Base-by-base conservation (phyloP, 345 rosid genomes). In the Salix suchowensis region DNA sequence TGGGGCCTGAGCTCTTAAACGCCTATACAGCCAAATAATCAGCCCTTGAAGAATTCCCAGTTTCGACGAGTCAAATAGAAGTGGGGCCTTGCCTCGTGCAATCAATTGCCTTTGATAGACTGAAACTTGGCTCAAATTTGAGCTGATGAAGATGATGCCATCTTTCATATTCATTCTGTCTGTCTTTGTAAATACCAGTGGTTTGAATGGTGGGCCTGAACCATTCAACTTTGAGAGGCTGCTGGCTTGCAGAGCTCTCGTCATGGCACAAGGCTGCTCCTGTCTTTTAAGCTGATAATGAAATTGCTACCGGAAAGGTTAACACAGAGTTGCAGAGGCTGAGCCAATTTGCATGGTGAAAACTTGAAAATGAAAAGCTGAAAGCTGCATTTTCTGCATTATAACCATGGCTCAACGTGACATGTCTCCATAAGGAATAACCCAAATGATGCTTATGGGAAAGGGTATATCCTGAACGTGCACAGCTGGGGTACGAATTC, bases 391-490 rank as follows among this genome's bases (percentile, higher is more conserved):
- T 58, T 58, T 58, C 28, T 58, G 4, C 62, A 58, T 1, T n/a
- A 58, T n/a, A 4, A 58, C 23, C 3, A 58, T 10, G 28, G 62
- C 11, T 23, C 28, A 55, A n/a, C 62, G 32, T 28, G 70, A 64
- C 61, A 13, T 37, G 15, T 58, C 37, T 34, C 0, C 9, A 23
- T 32, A 36, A 48, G 36, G 16, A 70, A 46, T 72, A 58, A 72
- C 7, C 11, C 44, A 13, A 72, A 23, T 7, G n/a, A 18, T 72
- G 60, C 50, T n/a, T 4, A 5, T 18, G 18, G 28, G 12, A 10
- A 36, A 55, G 67, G 52, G 52, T 6, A 68, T 39, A 70, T 79
- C 65, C 72, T 30, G 64, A 62, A 75, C 72, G 64, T 72, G 77
- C 66, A 48, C 44, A 40, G 50, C n/a, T 18, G 69, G 72, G 71